Conservation (phyloP, 495 filamentous ascomycete genomes). For the Podospora comata region DNA sequence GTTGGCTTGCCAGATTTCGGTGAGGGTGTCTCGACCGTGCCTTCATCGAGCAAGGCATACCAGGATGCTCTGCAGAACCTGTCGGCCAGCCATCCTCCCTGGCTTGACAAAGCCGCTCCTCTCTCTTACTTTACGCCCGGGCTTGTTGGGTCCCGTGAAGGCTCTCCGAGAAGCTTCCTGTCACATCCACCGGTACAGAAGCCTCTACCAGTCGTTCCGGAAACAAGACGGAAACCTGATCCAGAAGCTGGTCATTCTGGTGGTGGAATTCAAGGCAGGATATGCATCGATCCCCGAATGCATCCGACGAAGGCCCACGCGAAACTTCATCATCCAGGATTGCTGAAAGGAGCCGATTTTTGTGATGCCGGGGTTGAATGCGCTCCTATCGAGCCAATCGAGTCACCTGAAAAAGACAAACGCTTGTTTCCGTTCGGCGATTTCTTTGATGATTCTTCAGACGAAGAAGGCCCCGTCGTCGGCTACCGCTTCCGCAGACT, state of each 20-base stretch:
- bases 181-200: not conserved
- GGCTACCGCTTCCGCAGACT: constrained; percentile 30
- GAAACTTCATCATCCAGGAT: constrained; percentile 14
- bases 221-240: not conserved
- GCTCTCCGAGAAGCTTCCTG: constrained; percentile 3
- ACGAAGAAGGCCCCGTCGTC: constrained; percentile 11
- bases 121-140: not conserved
- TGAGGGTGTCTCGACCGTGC: not conserved
- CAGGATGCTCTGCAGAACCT: constrained; percentile 10
- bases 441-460: constrained; percentile 6
- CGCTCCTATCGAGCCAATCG: not conserved
- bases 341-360: constrained; percentile 18
- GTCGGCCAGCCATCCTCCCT: constrained; percentile 14
- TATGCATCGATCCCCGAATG: constrained; percentile 18
- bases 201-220: not conserved
- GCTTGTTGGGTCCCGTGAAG: constrained; percentile 3
- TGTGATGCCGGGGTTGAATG: constrained; percentile 14
- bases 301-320: constrained; percentile 14
- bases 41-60: constrained; percentile 14
- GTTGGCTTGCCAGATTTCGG: not conserved
- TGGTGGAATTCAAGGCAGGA: constrained; percentile 1
- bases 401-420: constrained; percentile 8
- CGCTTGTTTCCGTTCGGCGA: constrained; percentile 24
- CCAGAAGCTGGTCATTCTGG: not conserved
- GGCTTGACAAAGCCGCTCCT: constrained; percentile 14